A percentile compares a stretch with the other conserved stretches of the same genome.
Evolutionary conservation across 768 basidiomycete species (phyloP).

Genomic region (Terana coerulea): DNA sequence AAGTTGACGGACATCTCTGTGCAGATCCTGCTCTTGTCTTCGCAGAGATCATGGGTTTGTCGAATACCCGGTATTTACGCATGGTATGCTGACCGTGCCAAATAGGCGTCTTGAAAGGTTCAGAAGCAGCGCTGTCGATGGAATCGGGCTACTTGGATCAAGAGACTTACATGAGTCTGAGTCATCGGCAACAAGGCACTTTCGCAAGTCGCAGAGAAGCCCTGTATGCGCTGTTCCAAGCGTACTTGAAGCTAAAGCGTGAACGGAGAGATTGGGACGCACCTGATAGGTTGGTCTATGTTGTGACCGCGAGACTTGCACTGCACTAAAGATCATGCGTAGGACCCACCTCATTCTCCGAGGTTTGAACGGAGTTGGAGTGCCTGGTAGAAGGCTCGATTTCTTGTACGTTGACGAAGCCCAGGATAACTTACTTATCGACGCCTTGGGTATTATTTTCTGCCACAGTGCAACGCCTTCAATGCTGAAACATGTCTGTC

Average conservation of each 20-base stretch:
- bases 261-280: slow-evolving; percentile 45
- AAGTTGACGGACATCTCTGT: not conserved
- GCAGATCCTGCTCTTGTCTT: slow-evolving; percentile 62
- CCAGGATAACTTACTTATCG: slow-evolving; percentile 62
- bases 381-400: slow-evolving; percentile 47
- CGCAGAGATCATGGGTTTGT: slow-evolving; percentile 61
- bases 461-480: not conserved
- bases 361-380: slow-evolving; percentile 24
- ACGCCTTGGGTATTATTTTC: slow-evolving; percentile 55
- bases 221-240: slow-evolving; percentile 52
- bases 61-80: too few species aligned
- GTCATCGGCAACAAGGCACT: slow-evolving; percentile 43
- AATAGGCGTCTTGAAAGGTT: slow-evolving; percentile 64
- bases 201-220: slow-evolving; percentile 48
- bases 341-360: slow-evolving; percentile 54
- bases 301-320: too few species aligned
- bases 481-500: not conserved
- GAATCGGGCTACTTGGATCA: slow-evolving; percentile 39
- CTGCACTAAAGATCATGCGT: slow-evolving; percentile 19
- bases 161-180: slow-evolving; percentile 43
- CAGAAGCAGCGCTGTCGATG: slow-evolving; percentile 40
- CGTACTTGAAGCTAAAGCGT: slow-evolving; percentile 47
- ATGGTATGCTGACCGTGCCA: not conserved
- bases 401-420: slow-evolving; percentile 74
- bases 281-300: slow-evolving; percentile 49